These are phyloP conservation scores for Macaranga tanarius DNA, from an alignment of 441 rosid genomes.

Conservation along the genomic window DNA sequence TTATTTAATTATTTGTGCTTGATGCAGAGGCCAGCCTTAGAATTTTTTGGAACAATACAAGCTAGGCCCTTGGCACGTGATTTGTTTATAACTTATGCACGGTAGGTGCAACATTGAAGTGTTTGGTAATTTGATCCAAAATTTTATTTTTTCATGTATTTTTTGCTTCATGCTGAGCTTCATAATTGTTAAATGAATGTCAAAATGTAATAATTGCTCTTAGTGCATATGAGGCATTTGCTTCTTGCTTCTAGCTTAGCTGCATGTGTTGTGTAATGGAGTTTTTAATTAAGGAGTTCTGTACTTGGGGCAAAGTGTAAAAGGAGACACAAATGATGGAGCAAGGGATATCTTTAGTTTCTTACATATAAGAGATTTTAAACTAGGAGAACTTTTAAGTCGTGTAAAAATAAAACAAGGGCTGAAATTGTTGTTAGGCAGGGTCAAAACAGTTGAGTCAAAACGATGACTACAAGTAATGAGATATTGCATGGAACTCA, in stretches of 20 bases:
- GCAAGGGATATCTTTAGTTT: neutral
- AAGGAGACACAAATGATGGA: neutral
- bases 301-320: neutral
- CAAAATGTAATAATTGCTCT: neutral
- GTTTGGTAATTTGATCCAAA: neutral
- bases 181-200: neutral
- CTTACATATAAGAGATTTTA: neutral
- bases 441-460: neutral
- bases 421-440: neutral
- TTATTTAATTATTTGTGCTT: slow-evolving; percentile 12
- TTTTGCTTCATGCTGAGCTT: neutral
- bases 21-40: slow-evolving; percentile 77
- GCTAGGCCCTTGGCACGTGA: slow-evolving; percentile 83
- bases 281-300: neutral
- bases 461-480: too few relatives aligned
- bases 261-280: neutral
- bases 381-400: neutral
- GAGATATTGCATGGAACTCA: too few relatives aligned
- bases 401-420: neutral
- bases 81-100: slow-evolving; percentile 71
- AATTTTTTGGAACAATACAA: slow-evolving; percentile 89
- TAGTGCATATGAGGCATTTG: neutral
- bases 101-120: slow-evolving; percentile 40
- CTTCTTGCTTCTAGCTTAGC: slow-evolving; percentile 1
- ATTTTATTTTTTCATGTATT: neutral